Base-by-base conservation (phyloP, 768 basidiomycete species). In the Leucocoprinus leucothites region DNA sequence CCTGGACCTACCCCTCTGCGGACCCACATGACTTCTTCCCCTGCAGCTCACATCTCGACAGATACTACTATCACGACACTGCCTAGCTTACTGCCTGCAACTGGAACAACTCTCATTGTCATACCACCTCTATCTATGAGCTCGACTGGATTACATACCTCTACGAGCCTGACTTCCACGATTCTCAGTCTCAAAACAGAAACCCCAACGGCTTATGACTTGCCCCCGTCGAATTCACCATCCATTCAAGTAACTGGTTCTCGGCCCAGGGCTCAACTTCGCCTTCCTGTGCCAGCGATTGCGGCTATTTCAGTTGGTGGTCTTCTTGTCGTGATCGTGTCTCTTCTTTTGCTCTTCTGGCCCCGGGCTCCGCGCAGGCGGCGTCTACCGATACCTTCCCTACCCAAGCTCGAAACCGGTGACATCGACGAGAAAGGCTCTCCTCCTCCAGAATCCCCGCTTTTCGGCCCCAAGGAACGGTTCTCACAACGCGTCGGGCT, bases 391-490 rank as follows among this genome's bases (percentile, higher is more conserved):
- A 84, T 76, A n/a, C 89, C 87, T 2, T 91, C 88, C 26, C 74
- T 86, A n/a, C 89, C 88, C 0, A 85, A 88, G 45, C 71, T 86
- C 11, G 82, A 86, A 55, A 82, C 87, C 36, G 71, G 69, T 11
- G 78, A 74, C 57, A 66, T 75, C 11, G 78, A 80, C 22, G 74
- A 77, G 40, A 73, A 82, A 6, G 38, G 42, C 11, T 13, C 21
- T 16, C 3, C 43, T 38, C 68, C 67, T 54, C 80, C 84, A 52
- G 84, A 84, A 22, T 89, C 88, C 2, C 87, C 86, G 22, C 70
- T 90, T 34, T 91, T 91, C 61, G 88, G 89, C n/a, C 88, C 89
- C 1, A 83, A 84, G 61, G 87, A 90, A 61, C 63, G 75, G 41
- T 68, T 79, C 34, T 78, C 81, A 2, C 79, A 82, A 1, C 64